phyloP scores from a whole-genome alignment of 2,329 filamentous ascomycete genomes.

The Fusarium secorum region DNA sequence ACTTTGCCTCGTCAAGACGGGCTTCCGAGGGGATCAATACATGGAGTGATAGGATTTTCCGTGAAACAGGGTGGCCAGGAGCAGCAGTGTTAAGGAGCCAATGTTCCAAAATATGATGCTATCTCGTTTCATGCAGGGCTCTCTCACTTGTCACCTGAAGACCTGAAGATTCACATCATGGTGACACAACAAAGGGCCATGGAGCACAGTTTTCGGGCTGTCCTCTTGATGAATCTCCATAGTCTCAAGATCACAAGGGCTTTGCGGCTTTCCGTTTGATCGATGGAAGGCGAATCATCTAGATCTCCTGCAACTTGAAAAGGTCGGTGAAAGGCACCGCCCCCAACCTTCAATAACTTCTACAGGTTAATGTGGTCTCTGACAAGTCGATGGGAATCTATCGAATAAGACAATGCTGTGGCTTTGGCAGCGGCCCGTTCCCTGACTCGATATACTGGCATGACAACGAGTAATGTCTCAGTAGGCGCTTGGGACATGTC shows the following conservation, averaged over 20 bases:
- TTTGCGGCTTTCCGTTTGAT: background rate
- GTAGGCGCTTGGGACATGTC: background rate
- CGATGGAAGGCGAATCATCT: background rate
- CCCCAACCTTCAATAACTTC: background rate
- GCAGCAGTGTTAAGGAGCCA: background rate
- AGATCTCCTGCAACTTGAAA: background rate
- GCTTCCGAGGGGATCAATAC: conserved; percentile 20
- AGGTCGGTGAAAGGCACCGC: background rate
- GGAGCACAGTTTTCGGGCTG: background rate
- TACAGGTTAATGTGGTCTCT: background rate
- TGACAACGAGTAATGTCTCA: conserved; percentile 4
- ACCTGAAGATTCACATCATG: conserved; percentile 1
- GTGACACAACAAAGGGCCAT: background rate
- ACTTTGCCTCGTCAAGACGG: background rate
- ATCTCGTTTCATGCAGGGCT: conserved; percentile 13
- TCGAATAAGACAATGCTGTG: conserved; percentile 16
- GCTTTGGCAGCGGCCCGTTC: conserved; percentile 22
- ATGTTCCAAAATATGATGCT: conserved; percentile 19
- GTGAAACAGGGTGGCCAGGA: background rate
- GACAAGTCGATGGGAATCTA: conserved; percentile 14
- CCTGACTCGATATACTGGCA: conserved; percentile 11
- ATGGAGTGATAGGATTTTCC: background rate
- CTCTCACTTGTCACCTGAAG: background rate
- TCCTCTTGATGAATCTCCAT: background rate
- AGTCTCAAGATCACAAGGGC: background rate